These are phyloP conservation scores for Saccharomycopsis guyanensis DNA, from an alignment of 805 yeast genomes.

Conservation along the genomic window DNA sequence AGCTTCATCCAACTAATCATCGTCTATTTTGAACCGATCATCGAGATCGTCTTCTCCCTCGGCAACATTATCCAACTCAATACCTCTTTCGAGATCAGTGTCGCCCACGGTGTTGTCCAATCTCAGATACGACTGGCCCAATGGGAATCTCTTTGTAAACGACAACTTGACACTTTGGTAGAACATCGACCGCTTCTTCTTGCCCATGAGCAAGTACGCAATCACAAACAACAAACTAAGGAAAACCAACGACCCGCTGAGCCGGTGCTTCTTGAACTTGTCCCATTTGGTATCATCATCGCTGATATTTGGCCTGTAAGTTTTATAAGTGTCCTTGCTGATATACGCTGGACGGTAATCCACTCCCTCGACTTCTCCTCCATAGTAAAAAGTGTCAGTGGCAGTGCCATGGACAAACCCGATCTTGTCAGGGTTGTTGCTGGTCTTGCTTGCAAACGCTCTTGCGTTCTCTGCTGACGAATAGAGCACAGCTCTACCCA, in stretches of 20 bases:
- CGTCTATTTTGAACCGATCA: slow-evolving; percentile 17
- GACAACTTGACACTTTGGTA: neutral
- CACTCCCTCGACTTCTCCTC: slow-evolving; percentile 43
- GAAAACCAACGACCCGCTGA: slow-evolving; percentile 32
- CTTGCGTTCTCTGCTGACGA: slow-evolving; percentile 46
- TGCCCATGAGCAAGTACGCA: slow-evolving; percentile 32
- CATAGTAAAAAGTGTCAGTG: slow-evolving; percentile 39
- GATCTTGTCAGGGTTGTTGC: slow-evolving; percentile 22
- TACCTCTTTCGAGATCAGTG: slow-evolving; percentile 5
- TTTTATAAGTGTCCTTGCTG: slow-evolving; percentile 9
- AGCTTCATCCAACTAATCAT: slow-evolving; percentile 10
- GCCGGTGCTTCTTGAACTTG: slow-evolving; percentile 27
- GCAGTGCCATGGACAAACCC: slow-evolving; percentile 43
- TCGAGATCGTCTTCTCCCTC: slow-evolving; percentile 1
- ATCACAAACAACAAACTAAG: slow-evolving; percentile 27
- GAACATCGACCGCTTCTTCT: slow-evolving; percentile 20
- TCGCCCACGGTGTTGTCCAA: slow-evolving; percentile 1
- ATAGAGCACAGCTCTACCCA: slow-evolving; percentile 56
- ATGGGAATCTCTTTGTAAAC: neutral
- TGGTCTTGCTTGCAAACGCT: slow-evolving; percentile 28
- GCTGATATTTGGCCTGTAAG: slow-evolving; percentile 25
- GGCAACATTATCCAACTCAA: slow-evolving; percentile 16
- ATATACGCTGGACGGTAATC: slow-evolving; percentile 37
- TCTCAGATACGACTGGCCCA: neutral
- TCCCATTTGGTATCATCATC: slow-evolving; percentile 37